Conservation (phyloP, 768 basidiomycete species). For the Phylloporus scabripes region DNA sequence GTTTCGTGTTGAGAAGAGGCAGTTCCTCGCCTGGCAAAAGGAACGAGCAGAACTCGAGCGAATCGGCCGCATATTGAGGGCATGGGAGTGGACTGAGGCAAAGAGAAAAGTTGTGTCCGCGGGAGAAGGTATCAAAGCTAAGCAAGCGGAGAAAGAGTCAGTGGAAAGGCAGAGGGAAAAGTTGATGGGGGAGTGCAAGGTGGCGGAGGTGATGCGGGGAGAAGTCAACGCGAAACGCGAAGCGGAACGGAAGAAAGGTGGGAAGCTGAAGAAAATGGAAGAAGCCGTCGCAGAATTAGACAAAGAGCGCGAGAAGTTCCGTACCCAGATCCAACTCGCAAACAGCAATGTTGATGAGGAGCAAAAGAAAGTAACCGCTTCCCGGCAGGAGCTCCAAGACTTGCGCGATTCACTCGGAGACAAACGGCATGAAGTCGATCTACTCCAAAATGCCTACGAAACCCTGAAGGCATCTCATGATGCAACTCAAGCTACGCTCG, state of each 20-base stretch:
- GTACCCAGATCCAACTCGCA: constrained; percentile 83
- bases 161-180: constrained; percentile 46
- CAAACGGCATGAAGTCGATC: constrained; percentile 56
- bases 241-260: constrained; percentile 87
- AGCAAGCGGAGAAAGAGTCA: constrained; percentile 43
- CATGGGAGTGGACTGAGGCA: constrained; percentile 81
- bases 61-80: constrained; percentile 72
- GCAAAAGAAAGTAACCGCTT: constrained; percentile 47
- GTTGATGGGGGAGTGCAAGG: constrained; percentile 47
- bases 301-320: constrained; percentile 73
- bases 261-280: constrained; percentile 82
- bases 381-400: constrained; percentile 57
- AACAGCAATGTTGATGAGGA: constrained; percentile 74
- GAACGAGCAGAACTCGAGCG: constrained; percentile 82
- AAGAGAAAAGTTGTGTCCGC: constrained; percentile 49
- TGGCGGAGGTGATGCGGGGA: constrained; percentile 60
- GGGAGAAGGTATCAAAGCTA: constrained; percentile 48
- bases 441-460: constrained; percentile 49
- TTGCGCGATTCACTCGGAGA: constrained; percentile 50
- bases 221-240: constrained; percentile 74
- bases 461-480: constrained; percentile 67
- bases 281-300: constrained; percentile 74
- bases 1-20: constrained; percentile 82
- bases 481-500: constrained; percentile 51
- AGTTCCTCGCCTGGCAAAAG: constrained; percentile 89